Evolutionary conservation across 306 rosid genomes (phyloP).

Genomic region (Sesbania bispinosa): DNA sequence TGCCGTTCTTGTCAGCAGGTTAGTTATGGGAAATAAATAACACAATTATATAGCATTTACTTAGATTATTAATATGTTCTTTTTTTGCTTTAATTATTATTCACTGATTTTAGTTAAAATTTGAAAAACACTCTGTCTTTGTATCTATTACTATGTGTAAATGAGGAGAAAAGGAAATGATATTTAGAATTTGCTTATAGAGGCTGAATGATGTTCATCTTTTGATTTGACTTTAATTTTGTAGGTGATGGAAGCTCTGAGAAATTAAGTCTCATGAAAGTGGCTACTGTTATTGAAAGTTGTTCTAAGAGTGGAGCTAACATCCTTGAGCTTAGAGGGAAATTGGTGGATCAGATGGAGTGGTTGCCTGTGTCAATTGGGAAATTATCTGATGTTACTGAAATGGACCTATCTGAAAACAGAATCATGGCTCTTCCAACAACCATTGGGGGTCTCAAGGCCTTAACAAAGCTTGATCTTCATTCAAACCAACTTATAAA

Average conservation of each 20-base stretch:
- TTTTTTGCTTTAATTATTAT: background rate
- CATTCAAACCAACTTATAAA: constrained; percentile 84
- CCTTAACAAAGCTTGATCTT: constrained; percentile 73
- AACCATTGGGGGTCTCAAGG: constrained; percentile 57
- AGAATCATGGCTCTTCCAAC: constrained; percentile 85
- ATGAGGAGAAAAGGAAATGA: background rate
- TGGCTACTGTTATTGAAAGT: constrained; percentile 76
- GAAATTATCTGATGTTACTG: constrained; percentile 59
- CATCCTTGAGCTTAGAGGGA: constrained; percentile 75
- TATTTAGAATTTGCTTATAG: background rate
- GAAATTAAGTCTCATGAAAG: constrained; percentile 78
- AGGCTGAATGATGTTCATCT: background rate
- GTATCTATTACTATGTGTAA: background rate
- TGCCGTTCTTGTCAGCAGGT: constrained; percentile 51
- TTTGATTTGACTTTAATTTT: constrained; percentile 19
- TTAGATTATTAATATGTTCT: background rate
- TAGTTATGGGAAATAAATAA: background rate
- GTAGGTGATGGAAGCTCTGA: constrained; percentile 49
- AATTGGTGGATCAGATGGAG: constrained; percentile 70
- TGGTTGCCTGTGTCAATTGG: constrained; percentile 91
- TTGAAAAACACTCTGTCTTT: background rate
- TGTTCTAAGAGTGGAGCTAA: constrained; percentile 51
- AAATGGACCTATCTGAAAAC: constrained; percentile 78
- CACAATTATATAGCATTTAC: background rate
- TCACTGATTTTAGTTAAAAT: background rate